Percentiles rank a stretch among this genome's conserved stretches.
Evolutionary conservation across 768 basidiomycete species (phyloP).

Genomic region (Leccinum subgranulosum): DNA sequence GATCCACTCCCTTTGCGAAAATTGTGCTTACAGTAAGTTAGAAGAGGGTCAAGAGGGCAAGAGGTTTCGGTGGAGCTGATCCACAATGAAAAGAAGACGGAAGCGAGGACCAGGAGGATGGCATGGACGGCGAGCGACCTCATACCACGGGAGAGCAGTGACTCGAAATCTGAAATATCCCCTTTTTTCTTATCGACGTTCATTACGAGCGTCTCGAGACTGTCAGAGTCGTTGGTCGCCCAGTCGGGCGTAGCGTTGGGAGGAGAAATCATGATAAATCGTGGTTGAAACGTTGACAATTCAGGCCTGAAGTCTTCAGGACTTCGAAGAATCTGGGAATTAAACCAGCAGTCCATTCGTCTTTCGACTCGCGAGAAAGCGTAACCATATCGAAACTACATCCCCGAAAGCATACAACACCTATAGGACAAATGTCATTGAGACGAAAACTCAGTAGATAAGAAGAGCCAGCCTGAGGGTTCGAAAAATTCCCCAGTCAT

Average conservation of each 20-base stretch:
- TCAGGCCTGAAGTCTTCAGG: no score
- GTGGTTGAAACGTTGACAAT: neutral
- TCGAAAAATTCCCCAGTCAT: no score
- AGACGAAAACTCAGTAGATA: no score
- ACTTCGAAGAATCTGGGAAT: no score
- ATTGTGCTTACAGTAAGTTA: neutral
- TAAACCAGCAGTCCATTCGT: no score
- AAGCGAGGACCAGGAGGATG: neutral
- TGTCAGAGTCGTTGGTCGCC: neutral
- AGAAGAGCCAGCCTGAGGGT: no score
- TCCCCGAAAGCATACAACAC: no score
- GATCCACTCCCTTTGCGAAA: neutral
- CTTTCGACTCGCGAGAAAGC: no score
- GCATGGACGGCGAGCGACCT: neutral
- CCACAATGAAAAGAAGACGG: neutral
- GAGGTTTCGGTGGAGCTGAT: neutral
- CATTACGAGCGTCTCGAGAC: neutral
- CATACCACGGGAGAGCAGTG: neutral
- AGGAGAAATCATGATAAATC: neutral
- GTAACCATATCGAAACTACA: no score
- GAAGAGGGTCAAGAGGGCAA: neutral
- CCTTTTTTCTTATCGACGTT: neutral
- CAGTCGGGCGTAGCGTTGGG: neutral
- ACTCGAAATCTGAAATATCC: neutral
- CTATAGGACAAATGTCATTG: no score